Base-by-base conservation (phyloP, 208 protist genomes). In the Giardia duodenalis region DNA sequence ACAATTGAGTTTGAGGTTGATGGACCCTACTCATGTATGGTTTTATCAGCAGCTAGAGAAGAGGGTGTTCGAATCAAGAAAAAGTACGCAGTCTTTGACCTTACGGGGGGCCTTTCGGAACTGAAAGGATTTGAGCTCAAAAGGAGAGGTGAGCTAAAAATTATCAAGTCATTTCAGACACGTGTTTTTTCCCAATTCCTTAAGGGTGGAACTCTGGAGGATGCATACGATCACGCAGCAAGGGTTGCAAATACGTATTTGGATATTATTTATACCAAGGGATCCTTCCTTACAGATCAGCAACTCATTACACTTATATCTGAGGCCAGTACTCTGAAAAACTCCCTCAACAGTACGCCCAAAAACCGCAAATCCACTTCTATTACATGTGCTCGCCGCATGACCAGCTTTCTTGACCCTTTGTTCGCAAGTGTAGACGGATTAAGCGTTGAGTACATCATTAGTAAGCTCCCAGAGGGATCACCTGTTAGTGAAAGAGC, bases 61-160 rank as follows among this genome's bases (percentile, higher is more conserved):
- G 98, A 99, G 94, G 98, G 98, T 57, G 98, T 98, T 95, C 76
- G 92, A 44, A 90, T 96, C n/a, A 96, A 96, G 92, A 99, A 99
- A 95, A 95, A 98, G 88, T 99, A 99, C 95, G 98, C 98, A 46
- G 99, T 99, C 1, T 99, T 99, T 95, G 97, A 99, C 94, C 94
- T 96, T 0, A 96, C 99, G 92, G 97, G 98, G 43, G 92, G 94
- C 45, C 94, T 99, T n/a, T 97, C 97, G 10, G 99, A 99, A 95
- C 95, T 99, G 0, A 99, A 99, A 94, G 99, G 99, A 1, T 99
- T 99, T 94, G 99, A 99, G 95, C 94, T 99, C n/a, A 99, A 99
- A 95, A 96, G 99, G 47, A 96, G 99, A 93, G 99, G 99, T n/a
- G 99, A 99, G 96, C 96, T 99, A 46, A 96, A 98, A 95, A 94